Percentiles rank a stretch among this genome's conserved stretches.
Conservation (phyloP, 495 filamentous ascomycete species). For the Tetracladium marchalianum region DNA sequence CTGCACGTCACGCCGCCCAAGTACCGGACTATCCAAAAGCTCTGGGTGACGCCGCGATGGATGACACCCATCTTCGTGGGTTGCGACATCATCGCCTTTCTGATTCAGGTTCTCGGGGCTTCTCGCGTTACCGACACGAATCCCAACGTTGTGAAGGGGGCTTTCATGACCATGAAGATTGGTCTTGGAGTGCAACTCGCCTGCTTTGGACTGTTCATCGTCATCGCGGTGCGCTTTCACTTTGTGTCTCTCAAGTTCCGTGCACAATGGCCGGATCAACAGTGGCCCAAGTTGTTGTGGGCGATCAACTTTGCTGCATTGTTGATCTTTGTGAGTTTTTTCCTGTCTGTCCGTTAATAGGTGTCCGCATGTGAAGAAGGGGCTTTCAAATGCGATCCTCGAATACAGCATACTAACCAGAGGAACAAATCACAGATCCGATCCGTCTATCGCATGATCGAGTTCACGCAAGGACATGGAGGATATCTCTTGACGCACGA, state of each 20-base stretch:
- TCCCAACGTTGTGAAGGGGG: background rate
- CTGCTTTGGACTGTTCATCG: background rate
- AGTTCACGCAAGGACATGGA: conserved; percentile 45
- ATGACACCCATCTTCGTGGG: conserved; percentile 1
- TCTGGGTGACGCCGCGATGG: conserved; percentile 1
- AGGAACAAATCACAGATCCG: conserved; percentile 25
- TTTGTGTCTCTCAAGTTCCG: background rate
- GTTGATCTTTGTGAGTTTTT: background rate
- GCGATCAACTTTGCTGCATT: background rate
- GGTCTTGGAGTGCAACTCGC: background rate
- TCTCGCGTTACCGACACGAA: background rate
- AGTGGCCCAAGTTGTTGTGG: background rate
- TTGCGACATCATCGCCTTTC: background rate
- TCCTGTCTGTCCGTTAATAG: no score
- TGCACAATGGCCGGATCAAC: background rate
- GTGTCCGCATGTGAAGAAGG: no score
- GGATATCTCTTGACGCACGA: conserved; percentile 42
- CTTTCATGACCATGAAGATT: background rate
- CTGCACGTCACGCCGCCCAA: background rate
- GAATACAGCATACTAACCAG: no score
- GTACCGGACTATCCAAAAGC: background rate
- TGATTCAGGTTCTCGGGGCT: background rate
- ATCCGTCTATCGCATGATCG: conserved; percentile 48
- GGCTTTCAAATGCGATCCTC: no score
- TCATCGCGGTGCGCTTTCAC: background rate